A percentile compares a stretch with the other conserved stretches of the same genome.
phyloP scores from a whole-genome alignment of 2,329 filamentous ascomycete genomes.

The Cladosporium cucumerinum region DNA sequence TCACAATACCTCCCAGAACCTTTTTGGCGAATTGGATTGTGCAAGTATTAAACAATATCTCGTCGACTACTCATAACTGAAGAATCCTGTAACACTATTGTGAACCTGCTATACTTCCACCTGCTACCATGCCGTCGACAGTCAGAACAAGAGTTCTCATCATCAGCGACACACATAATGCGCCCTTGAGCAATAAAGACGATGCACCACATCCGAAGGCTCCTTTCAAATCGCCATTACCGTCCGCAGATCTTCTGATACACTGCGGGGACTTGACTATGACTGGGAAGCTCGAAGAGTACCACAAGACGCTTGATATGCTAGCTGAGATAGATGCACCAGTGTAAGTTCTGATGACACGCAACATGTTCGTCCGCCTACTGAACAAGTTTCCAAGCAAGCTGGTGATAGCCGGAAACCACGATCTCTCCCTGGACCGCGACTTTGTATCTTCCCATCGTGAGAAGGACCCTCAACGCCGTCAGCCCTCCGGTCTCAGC shows the following conservation, averaged over 20 bases:
- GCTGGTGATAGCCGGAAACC: conserved; percentile 62
- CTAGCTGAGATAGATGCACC: conserved; percentile 50
- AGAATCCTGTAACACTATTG: too few relatives aligned
- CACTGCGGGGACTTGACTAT: conserved; percentile 60
- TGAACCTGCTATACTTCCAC: neutral
- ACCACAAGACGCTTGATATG: conserved; percentile 46
- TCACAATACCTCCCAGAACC: neutral
- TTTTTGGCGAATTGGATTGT: neutral
- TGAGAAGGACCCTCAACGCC: conserved; percentile 8
- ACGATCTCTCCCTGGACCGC: conserved; percentile 56
- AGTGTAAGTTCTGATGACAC: conserved; percentile 29
- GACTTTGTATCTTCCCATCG: conserved; percentile 22
- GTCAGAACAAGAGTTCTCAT: conserved; percentile 43
- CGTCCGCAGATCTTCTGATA: conserved; percentile 52
- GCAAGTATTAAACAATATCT: neutral
- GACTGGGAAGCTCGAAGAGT: conserved; percentile 48
- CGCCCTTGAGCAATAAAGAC: conserved; percentile 16
- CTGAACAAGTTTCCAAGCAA: conserved; percentile 36
- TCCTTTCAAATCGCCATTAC: conserved; percentile 41
- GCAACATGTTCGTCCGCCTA: too few relatives aligned
- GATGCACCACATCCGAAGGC: neutral
- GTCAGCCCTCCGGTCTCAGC: conserved; percentile 11
- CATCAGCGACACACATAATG: conserved; percentile 44
- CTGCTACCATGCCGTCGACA: conserved; percentile 33
- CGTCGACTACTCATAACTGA: neutral